A percentile compares a stretch with the other conserved stretches of the same genome.
Evolutionary conservation across 306 rosid genomes (phyloP).

Genomic region (Lathyrus sativus): DNA sequence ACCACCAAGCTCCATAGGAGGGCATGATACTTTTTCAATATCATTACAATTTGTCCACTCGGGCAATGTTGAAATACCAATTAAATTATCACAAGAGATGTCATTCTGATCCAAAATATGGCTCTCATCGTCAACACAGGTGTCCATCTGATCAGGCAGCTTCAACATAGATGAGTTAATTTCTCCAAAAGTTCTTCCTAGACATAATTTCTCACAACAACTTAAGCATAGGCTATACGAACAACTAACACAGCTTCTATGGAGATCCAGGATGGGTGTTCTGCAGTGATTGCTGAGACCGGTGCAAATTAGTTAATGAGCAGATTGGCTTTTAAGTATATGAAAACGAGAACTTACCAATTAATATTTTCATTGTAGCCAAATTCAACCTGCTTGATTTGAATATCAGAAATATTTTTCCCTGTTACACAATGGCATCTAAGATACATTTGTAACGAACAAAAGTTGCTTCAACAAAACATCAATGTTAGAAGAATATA

Average conservation of each 20-base stretch:
- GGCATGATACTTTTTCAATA: conserved; percentile 52
- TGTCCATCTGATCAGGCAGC: conserved; percentile 44
- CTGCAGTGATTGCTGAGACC: conserved; percentile 80
- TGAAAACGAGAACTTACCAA: conserved; percentile 54
- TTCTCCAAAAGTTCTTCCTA: conserved; percentile 47
- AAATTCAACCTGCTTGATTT: conserved; percentile 67
- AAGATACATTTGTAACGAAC: conserved; percentile 9
- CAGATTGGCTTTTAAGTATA: conserved; percentile 37
- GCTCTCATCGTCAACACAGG: conserved; percentile 41
- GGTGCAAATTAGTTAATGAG: conserved; percentile 40
- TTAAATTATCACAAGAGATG: conserved; percentile 36
- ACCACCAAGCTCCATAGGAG: conserved; percentile 67
- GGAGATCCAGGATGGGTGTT: conserved; percentile 73
- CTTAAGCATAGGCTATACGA: conserved; percentile 77
- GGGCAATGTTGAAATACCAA: conserved; percentile 47
- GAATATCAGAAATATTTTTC: conserved; percentile 58
- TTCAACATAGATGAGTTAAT: conserved; percentile 41
- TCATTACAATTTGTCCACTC: conserved; percentile 52
- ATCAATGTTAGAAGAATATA: conserved; percentile 28
- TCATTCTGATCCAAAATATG: conserved; percentile 44
- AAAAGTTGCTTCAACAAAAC: conserved; percentile 35
- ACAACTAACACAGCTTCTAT: conserved; percentile 81
- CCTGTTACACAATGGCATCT: conserved; percentile 52
- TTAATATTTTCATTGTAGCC: conserved; percentile 51
- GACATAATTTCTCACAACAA: conserved; percentile 65